Evolutionary conservation across 129 eudicot species (phyloP).

Genomic region (Sambucus nigra): DNA sequence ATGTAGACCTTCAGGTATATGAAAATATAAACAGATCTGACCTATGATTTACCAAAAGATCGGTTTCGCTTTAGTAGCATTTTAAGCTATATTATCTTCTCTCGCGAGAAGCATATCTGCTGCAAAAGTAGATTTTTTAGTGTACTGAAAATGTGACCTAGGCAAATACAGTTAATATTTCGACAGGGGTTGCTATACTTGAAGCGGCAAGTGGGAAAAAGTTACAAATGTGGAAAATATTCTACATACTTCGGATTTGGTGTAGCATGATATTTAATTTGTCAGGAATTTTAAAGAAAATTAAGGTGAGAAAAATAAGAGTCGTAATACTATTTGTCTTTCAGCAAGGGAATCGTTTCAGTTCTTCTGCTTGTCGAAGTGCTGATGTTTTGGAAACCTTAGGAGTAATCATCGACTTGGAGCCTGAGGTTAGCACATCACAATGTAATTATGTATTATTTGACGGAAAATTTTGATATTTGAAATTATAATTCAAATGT

Average conservation of each 20-base stretch:
- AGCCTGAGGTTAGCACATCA: conserved; percentile 54
- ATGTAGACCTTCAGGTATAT: no score
- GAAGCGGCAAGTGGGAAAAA: conserved; percentile 85
- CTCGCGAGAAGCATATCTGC: no score
- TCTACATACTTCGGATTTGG: background rate
- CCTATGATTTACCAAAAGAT: no score
- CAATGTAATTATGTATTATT: background rate
- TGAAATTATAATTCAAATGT: no score
- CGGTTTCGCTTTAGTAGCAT: no score
- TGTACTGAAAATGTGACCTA: no score
- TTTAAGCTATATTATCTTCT: no score
- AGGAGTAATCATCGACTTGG: conserved; percentile 63
- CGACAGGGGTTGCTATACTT: conserved; percentile 84
- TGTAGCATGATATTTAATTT: background rate
- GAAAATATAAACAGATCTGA: no score
- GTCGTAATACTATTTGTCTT: background rate
- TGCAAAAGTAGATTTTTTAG: no score
- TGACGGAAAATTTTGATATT: background rate
- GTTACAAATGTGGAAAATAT: conserved; percentile 63
- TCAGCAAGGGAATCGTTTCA: conserved; percentile 92
- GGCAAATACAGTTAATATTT: conserved; percentile 75
- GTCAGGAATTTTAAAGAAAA: background rate
- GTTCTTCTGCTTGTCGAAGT: conserved; percentile 94
- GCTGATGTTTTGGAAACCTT: conserved; percentile 82
- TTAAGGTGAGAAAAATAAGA: background rate